Evolutionary conservation across 2,329 filamentous ascomycete genomes (phyloP), one percentile per base, ranked within the genome.

Genomic region (Uncinocarpus reesii): DNA sequence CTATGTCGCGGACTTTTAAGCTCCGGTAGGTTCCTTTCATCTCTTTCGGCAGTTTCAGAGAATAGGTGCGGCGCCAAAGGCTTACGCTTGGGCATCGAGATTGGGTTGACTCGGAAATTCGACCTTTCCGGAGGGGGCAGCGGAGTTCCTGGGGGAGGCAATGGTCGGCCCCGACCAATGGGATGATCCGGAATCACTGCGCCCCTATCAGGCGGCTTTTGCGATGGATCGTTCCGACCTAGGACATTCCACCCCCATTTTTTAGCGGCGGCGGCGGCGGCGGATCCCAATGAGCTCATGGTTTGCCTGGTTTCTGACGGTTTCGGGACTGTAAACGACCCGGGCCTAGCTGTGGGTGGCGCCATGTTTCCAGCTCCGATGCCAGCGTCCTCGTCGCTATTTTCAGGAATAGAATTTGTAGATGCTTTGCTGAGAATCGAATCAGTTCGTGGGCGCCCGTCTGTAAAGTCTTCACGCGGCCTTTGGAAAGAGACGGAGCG

Each of bases 61-160:
- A 69, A 48, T 8, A 61, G 42, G 18, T 72, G 64, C 16, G 73
- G 63, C 31, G 75, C 67, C 7, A 83, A 66, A 1, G 79, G 74
- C 57, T 83, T 86, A n/a, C 83, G 73, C 60, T 78, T 81, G 2
- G 81, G 77, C 1, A 81, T 71, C 23, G 71, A 71, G 50, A 72
- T 76, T 13, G 75, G 70, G 41, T 74, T 76, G 37, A 76, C 75
- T 58, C 77, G 79, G 5, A 77, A 58, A 4, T 57, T 74, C 49
- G 71, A 76, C 47, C 73, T 77, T 29, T 80, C 78, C 1, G 82
- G 83, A 35, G 73, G 78, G 1, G 88, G 87, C 1, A 94, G 72
- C 2, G 88, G 87, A 37, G 77, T 81, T 1, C 87, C 88, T 2
- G 84, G 85, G 7, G 87, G 86, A 40, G 86, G 87, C 15, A 94